Base-by-base conservation (phyloP, 441 rosid species). In the Bruguiera hainesii region DNA sequence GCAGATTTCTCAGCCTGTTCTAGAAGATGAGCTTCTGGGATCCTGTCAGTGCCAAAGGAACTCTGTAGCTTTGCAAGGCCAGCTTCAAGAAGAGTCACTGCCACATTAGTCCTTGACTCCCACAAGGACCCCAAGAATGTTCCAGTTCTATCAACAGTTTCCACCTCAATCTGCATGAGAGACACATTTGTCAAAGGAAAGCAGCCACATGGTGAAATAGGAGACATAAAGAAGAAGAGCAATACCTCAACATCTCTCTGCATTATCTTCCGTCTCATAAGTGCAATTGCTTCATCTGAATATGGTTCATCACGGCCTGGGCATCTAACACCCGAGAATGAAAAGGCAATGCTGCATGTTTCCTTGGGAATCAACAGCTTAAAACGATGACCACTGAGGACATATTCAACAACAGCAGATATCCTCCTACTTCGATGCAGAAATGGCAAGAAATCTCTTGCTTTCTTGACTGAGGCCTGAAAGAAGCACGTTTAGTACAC, bases 241-340 rank as follows among this genome's bases (percentile, higher is more conserved):
- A 69, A 57, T 77, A 95, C 99, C 96, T 93, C 99, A 50, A 93
- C 98, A 53, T 96, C 97, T 76, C 98, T 88, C 84, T 96, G 98
- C 96, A 96, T 85, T 74, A 96, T 90, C 82, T 82, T 90, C 50
- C 96, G 83, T 70, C 98, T 92, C 98, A 96, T 90, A 8, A 93
- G 60, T 65, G 96, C 87, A 81, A 93, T 88, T 39, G 98, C 99
- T 73, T 96, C 99, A 51, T 96, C 89, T 64, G 99, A 89, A 76
- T 85, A 89, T 21, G 90, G 96, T 78, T 89, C 98, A 11, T 77
- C 90, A 63, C 98, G 93, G 50, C 96, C 99, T 70, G 98, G 96
- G 71, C 99, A 96, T 71, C 99, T 87, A 70, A 96, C 97, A 60
- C 99, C 99, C 73, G 99, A 96, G 80, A 96, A 89, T 50, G 99